Conservation (phyloP, 176 grass and related monocot species). For the Neostapfia colusana region DNA sequence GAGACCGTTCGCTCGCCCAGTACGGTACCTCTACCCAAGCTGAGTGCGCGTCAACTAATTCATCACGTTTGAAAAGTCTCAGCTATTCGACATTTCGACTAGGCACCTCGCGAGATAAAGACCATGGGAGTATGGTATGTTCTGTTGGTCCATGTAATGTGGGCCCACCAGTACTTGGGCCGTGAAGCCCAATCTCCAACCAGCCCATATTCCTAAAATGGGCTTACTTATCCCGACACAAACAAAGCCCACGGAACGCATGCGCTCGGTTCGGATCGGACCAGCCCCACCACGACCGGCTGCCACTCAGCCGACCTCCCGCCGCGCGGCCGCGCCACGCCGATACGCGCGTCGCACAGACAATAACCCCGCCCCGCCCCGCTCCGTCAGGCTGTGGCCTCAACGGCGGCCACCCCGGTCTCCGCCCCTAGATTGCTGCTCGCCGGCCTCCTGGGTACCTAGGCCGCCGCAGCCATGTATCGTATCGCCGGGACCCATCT, state of each 20-base stretch:
- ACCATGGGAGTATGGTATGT: too few relatives aligned
- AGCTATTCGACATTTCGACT: too few relatives aligned
- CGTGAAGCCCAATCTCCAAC: neutral
- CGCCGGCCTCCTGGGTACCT: neutral
- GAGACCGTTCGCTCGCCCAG: too few relatives aligned
- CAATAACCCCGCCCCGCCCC: neutral
- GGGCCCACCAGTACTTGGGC: neutral
- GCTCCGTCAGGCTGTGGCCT: too few relatives aligned
- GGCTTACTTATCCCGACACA: neutral
- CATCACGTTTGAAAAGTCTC: too few relatives aligned
- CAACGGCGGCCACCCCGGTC: too few relatives aligned
- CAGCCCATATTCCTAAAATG: neutral
- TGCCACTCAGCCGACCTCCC: neutral
- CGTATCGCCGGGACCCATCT: slow-evolving; percentile 29
- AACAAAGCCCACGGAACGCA: neutral
- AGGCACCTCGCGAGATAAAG: too few relatives aligned
- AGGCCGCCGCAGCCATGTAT: slow-evolving; percentile 18
- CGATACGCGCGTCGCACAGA: neutral
- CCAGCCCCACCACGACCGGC: neutral
- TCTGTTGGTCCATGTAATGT: too few relatives aligned
- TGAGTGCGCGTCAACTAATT: too few relatives aligned
- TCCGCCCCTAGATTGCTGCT: neutral
- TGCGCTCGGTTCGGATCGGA: slow-evolving; percentile 7
- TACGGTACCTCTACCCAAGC: too few relatives aligned
- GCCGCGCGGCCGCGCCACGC: neutral